phyloP scores from a whole-genome alignment of 441 rosid genomes.

The Bruguiera hainesii region DNA sequence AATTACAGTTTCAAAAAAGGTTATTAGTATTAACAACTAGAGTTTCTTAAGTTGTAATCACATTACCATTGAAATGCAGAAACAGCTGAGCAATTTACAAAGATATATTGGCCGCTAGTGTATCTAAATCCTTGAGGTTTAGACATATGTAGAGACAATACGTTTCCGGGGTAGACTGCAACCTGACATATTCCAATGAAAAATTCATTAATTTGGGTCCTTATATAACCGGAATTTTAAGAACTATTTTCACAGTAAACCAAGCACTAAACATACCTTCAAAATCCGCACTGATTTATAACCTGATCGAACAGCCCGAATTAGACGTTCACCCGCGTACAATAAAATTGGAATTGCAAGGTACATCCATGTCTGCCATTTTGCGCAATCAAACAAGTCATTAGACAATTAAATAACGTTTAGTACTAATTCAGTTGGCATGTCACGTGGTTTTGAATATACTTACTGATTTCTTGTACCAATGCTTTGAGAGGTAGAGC shows the following conservation, averaged over 20 bases:
- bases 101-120: constrained; percentile 85
- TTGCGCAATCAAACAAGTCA: background rate
- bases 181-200: constrained; percentile 39
- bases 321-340: constrained; percentile 53
- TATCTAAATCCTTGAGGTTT: constrained; percentile 75
- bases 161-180: constrained; percentile 83
- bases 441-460: background rate
- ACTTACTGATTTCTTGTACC: constrained; percentile 70
- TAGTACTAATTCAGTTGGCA: background rate
- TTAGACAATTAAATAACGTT: too few relatives aligned
- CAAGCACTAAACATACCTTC: constrained; percentile 44
- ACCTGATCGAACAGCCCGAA: constrained; percentile 66
- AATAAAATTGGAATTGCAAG: constrained; percentile 58
- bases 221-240: background rate
- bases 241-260: background rate
- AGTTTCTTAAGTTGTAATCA: background rate
- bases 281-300: constrained; percentile 57
- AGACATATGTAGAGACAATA: constrained; percentile 68
- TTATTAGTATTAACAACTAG: background rate
- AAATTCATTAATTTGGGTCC: background rate
- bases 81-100: constrained; percentile 32
- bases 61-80: constrained; percentile 20
- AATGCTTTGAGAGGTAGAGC: constrained; percentile 60
- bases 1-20: background rate
- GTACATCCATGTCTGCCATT: constrained; percentile 82